phyloP scores from a whole-genome alignment of 2,329 filamentous ascomycete species.

The Exophiala alcalophila region DNA sequence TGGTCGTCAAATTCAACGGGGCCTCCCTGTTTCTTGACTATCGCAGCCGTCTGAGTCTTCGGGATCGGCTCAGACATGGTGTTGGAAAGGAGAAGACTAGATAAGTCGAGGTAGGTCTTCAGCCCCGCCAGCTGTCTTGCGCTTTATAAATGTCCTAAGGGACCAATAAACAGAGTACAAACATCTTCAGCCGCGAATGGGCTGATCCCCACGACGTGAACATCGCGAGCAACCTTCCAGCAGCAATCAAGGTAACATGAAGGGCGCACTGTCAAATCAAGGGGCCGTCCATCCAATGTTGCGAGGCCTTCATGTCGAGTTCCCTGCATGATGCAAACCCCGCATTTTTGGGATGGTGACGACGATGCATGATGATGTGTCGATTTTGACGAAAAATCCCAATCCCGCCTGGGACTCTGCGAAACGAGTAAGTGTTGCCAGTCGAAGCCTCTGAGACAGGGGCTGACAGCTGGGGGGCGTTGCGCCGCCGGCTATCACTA shows the following conservation, averaged over 20 bases:
- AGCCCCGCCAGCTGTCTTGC: too few relatives aligned
- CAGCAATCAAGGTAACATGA: not conserved
- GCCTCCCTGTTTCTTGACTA: constrained; percentile 42
- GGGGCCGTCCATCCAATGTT: not conserved
- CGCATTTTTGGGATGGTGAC: constrained; percentile 8
- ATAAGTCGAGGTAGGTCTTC: too few relatives aligned
- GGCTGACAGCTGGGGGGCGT: too few relatives aligned
- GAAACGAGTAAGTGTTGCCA: too few relatives aligned
- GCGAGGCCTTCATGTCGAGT: not conserved
- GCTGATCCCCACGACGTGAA: not conserved
- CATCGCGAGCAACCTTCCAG: not conserved
- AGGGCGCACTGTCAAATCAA: not conserved
- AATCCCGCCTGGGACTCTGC: too few relatives aligned
- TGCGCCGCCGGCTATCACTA: too few relatives aligned
- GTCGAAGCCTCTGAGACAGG: too few relatives aligned
- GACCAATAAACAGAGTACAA: too few relatives aligned
- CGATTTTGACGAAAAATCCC: too few relatives aligned
- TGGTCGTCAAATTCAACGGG: constrained; percentile 41
- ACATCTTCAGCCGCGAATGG: too few relatives aligned
- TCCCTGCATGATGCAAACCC: constrained; percentile 12
- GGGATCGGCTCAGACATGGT: constrained; percentile 20
- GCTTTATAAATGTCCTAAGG: too few relatives aligned
- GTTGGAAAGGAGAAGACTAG: constrained; percentile 1
- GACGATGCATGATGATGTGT: too few relatives aligned
- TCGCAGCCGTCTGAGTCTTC: constrained; percentile 39